Base-by-base conservation (phyloP, 1,139 yeast genomes). In the Suhomyces wounanorum region DNA sequence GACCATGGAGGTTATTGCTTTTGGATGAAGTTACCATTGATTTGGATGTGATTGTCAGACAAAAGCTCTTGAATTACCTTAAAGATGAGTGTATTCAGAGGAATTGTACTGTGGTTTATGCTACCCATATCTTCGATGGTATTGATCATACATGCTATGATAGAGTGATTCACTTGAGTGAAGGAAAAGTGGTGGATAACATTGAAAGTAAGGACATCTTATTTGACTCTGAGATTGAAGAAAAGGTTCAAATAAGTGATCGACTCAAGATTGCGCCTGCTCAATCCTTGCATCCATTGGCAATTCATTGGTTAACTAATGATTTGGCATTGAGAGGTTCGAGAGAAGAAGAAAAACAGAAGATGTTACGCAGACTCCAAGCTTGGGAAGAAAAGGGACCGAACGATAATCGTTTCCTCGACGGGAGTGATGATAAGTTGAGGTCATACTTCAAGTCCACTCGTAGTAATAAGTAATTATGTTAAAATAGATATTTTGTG, bases 121-220 rank as follows among this genome's bases (percentile, higher is more conserved):
- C 99, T 1, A 94, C 99, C 0, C 99, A 94, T 64, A 94, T 94
- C 47, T 94, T 94, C 66, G 99, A 94, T 63, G 99, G 99, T 0
- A 78, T 94, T 54, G 90, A 89, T 16, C 68, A 67, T 40, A 71
- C 74, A 44, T 94, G 98, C 97, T 96, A 97, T 43, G 89, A 95
- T 47, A 77, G 86, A 49, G 75, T 94, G 11, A 77, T 87, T n/a
- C 98, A 94, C 67, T 74, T 94, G 60, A 83, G 82, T 59, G 79
- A 83, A 49, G 98, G 98, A 0, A 42, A 70, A 57, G 64, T 78
- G 52, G 66, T 51, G 53, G 65, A 61, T 70, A 65, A 64, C 41
- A 47, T 63, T 17, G 54, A 59, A 51, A 64, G 64, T 9, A 55
- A 64, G 38, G 68, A 72, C 52, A 60, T 75, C 52, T 55, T 59